phyloP scores from a whole-genome alignment of 345 rosid species.

The Dipteronia sinensis region DNA sequence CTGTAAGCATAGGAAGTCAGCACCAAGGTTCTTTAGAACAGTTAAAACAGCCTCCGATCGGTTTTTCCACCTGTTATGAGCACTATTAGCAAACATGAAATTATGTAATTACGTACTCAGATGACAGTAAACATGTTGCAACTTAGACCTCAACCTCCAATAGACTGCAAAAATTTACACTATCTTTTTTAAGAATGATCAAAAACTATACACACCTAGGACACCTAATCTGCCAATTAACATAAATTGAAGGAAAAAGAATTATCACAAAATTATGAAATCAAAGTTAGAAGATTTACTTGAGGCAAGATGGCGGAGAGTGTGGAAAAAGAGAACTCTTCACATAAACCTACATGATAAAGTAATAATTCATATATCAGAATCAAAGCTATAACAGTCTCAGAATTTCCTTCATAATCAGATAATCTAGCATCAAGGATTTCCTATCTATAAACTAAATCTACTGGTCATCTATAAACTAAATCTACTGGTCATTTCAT shows the following conservation, averaged over 20 bases:
- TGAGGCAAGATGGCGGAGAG: slow-evolving; percentile 83
- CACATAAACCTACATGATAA: slow-evolving; percentile 63
- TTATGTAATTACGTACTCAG: background rate
- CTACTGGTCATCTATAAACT: background rate
- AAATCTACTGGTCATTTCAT: background rate
- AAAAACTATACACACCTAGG: background rate
- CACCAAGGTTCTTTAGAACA: slow-evolving; percentile 55
- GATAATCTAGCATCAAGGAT: background rate
- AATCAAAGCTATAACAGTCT: background rate
- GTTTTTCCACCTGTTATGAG: slow-evolving; percentile 69
- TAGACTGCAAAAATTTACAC: background rate
- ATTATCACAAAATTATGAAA: background rate
- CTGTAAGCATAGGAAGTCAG: slow-evolving; percentile 90
- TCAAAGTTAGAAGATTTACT: slow-evolving; percentile 41
- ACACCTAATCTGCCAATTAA: background rate
- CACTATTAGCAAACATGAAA: slow-evolving; percentile 22
- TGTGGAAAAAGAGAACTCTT: slow-evolving; percentile 73
- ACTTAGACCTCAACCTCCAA: background rate
- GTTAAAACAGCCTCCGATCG: slow-evolving; percentile 75
- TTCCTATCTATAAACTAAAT: background rate
- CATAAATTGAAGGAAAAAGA: background rate
- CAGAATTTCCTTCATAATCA: background rate
- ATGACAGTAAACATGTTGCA: background rate
- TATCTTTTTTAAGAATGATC: background rate
- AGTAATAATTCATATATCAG: slow-evolving; percentile 7